phyloP scores from a whole-genome alignment of 2,329 filamentous ascomycete species.

The Calonectria leucothoes region DNA sequence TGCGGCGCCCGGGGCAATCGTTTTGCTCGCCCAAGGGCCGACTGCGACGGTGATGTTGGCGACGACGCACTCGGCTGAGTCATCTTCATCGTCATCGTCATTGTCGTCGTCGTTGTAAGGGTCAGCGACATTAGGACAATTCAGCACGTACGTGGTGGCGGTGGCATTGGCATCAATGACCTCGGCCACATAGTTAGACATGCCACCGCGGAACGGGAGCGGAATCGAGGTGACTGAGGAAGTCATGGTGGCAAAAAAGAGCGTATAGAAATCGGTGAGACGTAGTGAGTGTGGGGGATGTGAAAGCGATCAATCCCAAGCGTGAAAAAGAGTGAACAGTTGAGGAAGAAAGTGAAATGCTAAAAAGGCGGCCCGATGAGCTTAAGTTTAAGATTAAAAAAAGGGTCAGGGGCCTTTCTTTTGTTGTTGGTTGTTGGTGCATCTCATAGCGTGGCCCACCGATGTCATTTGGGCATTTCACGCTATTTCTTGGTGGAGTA shows the following conservation, averaged over 20 bases:
- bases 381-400: no score
- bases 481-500: background rate
- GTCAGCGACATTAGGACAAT: constrained; percentile 22
- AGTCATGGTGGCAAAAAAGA: no score
- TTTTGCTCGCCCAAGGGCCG: constrained; percentile 29
- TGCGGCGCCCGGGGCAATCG: constrained; percentile 4
- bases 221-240: constrained; percentile 21
- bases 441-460: background rate
- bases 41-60: constrained; percentile 13
- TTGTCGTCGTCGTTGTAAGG: no score
- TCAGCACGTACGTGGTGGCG: constrained; percentile 19
- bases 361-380: no score
- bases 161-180: constrained; percentile 17
- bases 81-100: no score
- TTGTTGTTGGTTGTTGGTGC: background rate
- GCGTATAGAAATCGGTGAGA: no score
- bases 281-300: no score
- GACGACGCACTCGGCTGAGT: constrained; percentile 12
- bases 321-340: no score
- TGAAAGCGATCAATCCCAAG: no score
- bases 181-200: background rate
- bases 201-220: background rate
- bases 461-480: background rate
- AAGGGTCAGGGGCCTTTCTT: background rate
- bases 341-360: no score